These are phyloP conservation scores for Torrubiellomyces zombiae DNA, from an alignment of 2,329 filamentous ascomycete species.

Conservation along the genomic window DNA sequence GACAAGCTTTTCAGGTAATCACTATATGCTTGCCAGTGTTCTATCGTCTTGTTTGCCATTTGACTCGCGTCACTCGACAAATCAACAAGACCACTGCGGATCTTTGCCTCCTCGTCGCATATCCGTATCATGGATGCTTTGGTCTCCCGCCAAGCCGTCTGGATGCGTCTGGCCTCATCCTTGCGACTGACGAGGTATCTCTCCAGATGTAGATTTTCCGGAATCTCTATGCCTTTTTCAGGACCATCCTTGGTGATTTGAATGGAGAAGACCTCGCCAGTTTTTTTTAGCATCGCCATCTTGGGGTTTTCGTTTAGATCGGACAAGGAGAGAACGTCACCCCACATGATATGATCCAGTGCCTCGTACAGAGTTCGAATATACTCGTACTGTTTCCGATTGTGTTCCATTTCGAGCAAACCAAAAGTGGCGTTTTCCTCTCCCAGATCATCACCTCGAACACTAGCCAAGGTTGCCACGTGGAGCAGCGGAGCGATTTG, in stretches of 20 bases:
- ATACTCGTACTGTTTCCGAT: conserved; percentile 17
- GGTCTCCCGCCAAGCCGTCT: conserved; percentile 17
- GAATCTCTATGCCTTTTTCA: conserved; percentile 29
- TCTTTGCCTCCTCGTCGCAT: conserved; percentile 8
- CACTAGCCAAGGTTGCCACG: conserved; percentile 12
- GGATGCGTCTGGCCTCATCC: conserved; percentile 28
- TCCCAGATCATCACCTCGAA: conserved; percentile 14
- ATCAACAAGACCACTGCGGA: conserved; percentile 11
- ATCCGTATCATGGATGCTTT: conserved; percentile 12
- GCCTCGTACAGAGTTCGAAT: conserved; percentile 30
- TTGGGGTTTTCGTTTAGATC: conserved; percentile 18
- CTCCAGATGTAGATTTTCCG: conserved; percentile 34
- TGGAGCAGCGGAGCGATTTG: conserved; percentile 16
- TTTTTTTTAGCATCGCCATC: conserved; percentile 26
- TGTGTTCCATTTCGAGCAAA: conserved; percentile 23
- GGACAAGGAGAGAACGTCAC: conserved; percentile 20
- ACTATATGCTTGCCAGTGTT: conserved; percentile 15
- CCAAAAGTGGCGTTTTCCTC: conserved; percentile 21
- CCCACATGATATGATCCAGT: conserved; percentile 31
- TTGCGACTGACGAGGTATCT: conserved; percentile 30
- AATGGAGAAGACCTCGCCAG: conserved; percentile 33
- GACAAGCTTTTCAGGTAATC: conserved; percentile 20
- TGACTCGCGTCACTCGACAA: conserved; percentile 12
- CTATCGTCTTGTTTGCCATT: conserved; percentile 13
- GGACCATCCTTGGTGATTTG: conserved; percentile 25